Base-by-base conservation (phyloP, 192 early-diverging fungal species). In the Dissophora ornata region DNA sequence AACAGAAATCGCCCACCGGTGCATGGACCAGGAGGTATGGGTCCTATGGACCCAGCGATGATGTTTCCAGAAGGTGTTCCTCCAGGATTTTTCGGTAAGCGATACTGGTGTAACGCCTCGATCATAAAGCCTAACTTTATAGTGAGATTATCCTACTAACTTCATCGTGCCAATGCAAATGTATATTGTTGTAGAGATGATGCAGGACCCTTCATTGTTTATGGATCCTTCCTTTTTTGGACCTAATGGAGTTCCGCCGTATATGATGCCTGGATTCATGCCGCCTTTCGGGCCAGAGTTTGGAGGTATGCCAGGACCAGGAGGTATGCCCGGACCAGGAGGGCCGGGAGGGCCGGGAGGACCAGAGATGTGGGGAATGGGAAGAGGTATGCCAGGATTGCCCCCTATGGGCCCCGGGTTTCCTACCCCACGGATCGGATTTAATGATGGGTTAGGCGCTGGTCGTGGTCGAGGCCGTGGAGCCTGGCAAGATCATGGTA, bases 371-470 rank as follows among this genome's bases (percentile, higher is more conserved):
- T 77, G 73, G 73, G 59, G 38, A 29, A 57, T 77, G 59, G 73
- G 73, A 6, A 32, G 63, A 30, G 65, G 73, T 16, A 62, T 77
- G 36, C 64, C 73, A 15, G 57, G 58, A 18, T 45, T 77, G 32
- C 73, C 73, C 12, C 73, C 73, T 13, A 77, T 77, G 64, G 73
- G 73, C n/a, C 73, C 73, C 13, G 73, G 73, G 24, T 59, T 62
- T 24, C 73, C 73, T 21, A 57, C 73, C 2, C 73, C 73, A 2
- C 57, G 73, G 16, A 77, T 77, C 59, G 73, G 73, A 25, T 77
- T 77, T 49, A 56, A 24, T 28, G 73, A 77, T 58, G 29, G 45
- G 21, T 45, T 47, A 22, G 50, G 52, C 5, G 52, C 57, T 29
- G 63, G 65, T 45, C 56, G 73, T 16, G 63, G 73, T 32, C 63